Evolutionary conservation across 306 rosid genomes (phyloP).

Genomic region (Lablab purpureus): DNA sequence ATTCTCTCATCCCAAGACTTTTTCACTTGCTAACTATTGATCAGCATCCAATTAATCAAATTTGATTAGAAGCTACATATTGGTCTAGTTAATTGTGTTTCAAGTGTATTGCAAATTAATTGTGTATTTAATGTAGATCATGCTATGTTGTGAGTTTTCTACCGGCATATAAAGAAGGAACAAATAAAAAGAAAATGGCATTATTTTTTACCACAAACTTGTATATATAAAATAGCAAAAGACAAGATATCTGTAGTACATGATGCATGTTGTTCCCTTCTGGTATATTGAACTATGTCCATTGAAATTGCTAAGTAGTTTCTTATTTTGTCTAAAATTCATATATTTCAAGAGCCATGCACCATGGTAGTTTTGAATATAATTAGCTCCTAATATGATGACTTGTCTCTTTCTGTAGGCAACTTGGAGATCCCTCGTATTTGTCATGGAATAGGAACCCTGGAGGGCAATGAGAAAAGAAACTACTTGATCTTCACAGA

Average conservation of each 20-base stretch:
- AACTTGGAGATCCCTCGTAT: conserved; percentile 95
- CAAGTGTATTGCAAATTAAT: not conserved
- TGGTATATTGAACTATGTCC: not conserved
- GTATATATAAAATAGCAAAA: not conserved
- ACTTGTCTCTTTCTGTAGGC: conserved; percentile 59
- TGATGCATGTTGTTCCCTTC: conserved; percentile 15
- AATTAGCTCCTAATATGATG: conserved; percentile 9
- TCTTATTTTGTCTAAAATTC: not conserved
- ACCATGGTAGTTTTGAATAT: not conserved
- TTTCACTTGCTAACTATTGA: conserved; percentile 5
- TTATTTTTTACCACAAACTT: not conserved
- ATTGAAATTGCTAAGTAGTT: not conserved
- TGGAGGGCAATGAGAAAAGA: conserved; percentile 64
- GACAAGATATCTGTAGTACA: not conserved
- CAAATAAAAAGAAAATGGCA: not conserved
- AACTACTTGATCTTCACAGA: conserved; percentile 31
- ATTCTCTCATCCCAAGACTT: not conserved
- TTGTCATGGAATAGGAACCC: conserved; percentile 92
- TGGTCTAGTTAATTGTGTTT: not conserved
- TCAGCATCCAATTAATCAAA: conserved; percentile 2
- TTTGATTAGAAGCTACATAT: conserved; percentile 7
- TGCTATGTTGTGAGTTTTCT: not conserved
- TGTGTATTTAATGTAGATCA: not conserved
- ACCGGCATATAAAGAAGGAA: not conserved
- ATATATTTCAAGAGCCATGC: conserved; percentile 1